Evolutionary conservation across 164 flowering plant species (phyloP).

Genomic region (Macadamia integrifolia): DNA sequence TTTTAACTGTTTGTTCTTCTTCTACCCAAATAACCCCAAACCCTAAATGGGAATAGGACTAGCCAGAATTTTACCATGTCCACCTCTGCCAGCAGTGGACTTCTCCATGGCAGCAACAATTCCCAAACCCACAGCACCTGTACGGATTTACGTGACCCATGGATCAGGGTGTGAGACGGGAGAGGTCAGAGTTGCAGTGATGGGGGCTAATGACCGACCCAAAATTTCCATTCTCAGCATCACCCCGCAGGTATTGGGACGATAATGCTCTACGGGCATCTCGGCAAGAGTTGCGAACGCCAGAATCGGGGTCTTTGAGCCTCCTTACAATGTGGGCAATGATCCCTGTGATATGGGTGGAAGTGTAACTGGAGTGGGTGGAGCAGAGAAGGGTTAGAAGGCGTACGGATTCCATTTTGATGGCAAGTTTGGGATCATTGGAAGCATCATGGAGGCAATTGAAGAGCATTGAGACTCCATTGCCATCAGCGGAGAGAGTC

Average conservation of each 20-base stretch:
- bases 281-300: constrained; percentile 68
- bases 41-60: too few relatives aligned
- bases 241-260: constrained; percentile 41
- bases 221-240: constrained; percentile 23
- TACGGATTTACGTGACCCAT: too few relatives aligned
- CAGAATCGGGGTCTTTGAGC: constrained; percentile 80
- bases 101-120: too few relatives aligned
- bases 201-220: constrained; percentile 20
- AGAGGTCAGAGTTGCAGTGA: too few relatives aligned
- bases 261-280: constrained; percentile 64
- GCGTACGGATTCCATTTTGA: constrained; percentile 71
- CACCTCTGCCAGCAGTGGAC: too few relatives aligned
- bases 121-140: too few relatives aligned
- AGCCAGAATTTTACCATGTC: too few relatives aligned
- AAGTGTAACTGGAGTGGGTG: constrained; percentile 44
- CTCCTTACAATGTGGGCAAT: constrained; percentile 54
- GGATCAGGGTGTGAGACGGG: too few relatives aligned
- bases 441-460: constrained; percentile 77
- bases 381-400: constrained; percentile 49
- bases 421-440: constrained; percentile 64
- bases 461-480: constrained; percentile 68
- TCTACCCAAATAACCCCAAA: too few relatives aligned
- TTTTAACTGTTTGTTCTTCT: too few relatives aligned
- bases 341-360: constrained; percentile 74
- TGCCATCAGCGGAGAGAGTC: constrained; percentile 49